phyloP scores from a whole-genome alignment of 2,329 filamentous ascomycete species.

The Botrytis deweyae region DNA sequence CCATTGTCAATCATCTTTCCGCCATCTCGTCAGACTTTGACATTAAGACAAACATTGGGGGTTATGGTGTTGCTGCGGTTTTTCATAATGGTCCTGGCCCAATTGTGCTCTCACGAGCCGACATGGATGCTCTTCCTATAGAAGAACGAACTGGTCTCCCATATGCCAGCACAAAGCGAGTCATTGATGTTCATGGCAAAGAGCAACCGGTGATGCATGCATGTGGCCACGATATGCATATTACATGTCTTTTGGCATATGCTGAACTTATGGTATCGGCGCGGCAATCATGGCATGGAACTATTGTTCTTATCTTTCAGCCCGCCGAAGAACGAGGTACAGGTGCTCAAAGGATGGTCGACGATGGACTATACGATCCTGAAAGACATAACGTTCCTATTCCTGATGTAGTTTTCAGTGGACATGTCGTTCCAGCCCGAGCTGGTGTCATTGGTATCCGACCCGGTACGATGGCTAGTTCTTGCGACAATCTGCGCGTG shows the following conservation, averaged over 20 bases:
- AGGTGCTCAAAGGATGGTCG: slow-evolving; percentile 63
- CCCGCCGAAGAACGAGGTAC: slow-evolving; percentile 63
- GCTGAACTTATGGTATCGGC: slow-evolving; percentile 48
- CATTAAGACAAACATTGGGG: slow-evolving; percentile 53
- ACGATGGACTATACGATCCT: slow-evolving; percentile 53
- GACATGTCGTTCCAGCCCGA: slow-evolving; percentile 48
- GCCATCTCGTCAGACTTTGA: slow-evolving; percentile 39
- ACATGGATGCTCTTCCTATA: slow-evolving; percentile 61
- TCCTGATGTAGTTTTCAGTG: slow-evolving; percentile 54
- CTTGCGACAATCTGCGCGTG: slow-evolving; percentile 41
- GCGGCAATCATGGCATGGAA: slow-evolving; percentile 56
- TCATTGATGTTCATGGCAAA: slow-evolving; percentile 43
- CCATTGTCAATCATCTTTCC: not conserved
- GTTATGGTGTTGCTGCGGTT: slow-evolving; percentile 56
- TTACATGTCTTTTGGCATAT: slow-evolving; percentile 55
- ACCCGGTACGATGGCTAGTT: slow-evolving; percentile 39
- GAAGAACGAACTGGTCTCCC: slow-evolving; percentile 53
- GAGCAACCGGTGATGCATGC: slow-evolving; percentile 64
- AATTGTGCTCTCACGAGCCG: slow-evolving; percentile 58
- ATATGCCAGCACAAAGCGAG: slow-evolving; percentile 51
- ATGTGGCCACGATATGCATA: slow-evolving; percentile 67
- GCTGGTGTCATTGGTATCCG: slow-evolving; percentile 40
- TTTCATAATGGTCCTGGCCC: slow-evolving; percentile 54
- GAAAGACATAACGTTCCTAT: slow-evolving; percentile 46
- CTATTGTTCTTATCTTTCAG: slow-evolving; percentile 63